phyloP scores from a whole-genome alignment of 2,329 filamentous ascomycete genomes.

The Aspergillus tubingensis region DNA sequence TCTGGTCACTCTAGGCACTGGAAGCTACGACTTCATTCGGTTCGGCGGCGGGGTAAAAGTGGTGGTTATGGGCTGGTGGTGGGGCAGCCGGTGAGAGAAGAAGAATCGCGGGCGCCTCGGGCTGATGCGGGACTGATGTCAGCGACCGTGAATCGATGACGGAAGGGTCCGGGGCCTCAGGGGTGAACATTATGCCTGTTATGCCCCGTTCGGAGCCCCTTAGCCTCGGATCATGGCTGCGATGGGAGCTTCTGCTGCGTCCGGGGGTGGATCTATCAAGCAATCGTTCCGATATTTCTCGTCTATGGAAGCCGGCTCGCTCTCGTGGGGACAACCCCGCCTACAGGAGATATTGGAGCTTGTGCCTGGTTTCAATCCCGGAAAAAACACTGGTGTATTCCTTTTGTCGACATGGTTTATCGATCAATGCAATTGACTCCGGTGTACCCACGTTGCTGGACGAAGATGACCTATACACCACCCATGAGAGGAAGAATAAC shows the following conservation, averaged over 20 bases:
- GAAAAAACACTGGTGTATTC: not conserved
- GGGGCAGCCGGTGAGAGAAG: constrained; percentile 33
- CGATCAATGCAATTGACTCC: not conserved
- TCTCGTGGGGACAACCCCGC: not conserved
- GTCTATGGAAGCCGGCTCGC: not conserved
- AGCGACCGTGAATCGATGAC: constrained; percentile 29
- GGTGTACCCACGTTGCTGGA: constrained; percentile 4
- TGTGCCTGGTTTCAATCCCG: not conserved
- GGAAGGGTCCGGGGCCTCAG: constrained; percentile 33
- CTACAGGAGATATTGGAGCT: not conserved
- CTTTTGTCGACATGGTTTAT: not conserved
- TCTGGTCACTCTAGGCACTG: constrained; percentile 12
- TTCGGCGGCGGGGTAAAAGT: constrained; percentile 26
- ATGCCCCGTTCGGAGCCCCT: constrained; percentile 12
- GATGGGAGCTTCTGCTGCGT: constrained; percentile 2
- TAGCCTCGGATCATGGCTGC: constrained; percentile 25
- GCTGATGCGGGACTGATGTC: constrained; percentile 48
- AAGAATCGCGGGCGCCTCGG: constrained; percentile 29
- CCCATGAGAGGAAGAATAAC: constrained; percentile 11
- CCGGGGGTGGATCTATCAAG: constrained; percentile 20
- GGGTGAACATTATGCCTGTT: constrained; percentile 20
- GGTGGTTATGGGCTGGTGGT: constrained; percentile 20
- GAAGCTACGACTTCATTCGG: constrained; percentile 8
- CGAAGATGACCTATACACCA: constrained; percentile 19
- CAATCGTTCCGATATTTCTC: constrained; percentile 17